A percentile compares a stretch with the other conserved stretches of the same genome.
phyloP scores from a whole-genome alignment of 345 rosid species.

The Linum usitatissimum region DNA sequence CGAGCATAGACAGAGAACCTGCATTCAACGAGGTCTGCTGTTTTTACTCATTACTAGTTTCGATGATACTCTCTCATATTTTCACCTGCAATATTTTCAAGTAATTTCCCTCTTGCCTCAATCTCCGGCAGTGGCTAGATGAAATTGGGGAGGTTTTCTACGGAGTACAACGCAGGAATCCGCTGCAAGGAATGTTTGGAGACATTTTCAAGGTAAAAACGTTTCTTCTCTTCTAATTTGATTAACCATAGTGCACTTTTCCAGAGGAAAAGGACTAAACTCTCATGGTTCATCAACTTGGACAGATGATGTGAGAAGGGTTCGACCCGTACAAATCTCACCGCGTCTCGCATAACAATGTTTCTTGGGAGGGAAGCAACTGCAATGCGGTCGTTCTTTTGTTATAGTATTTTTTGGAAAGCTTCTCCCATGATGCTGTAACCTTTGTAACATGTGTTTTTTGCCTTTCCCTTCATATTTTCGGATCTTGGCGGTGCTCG shows the following conservation, averaged over 20 bases:
- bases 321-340: no score
- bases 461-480: no score
- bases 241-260: not conserved
- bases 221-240: not conserved
- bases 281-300: no score
- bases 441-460: no score
- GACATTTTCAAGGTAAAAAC: slow-evolving; percentile 61
- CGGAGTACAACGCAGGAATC: slow-evolving; percentile 74
- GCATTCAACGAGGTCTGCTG: slow-evolving; percentile 58
- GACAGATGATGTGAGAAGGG: no score
- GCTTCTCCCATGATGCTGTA: no score
- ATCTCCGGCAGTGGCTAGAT: slow-evolving; percentile 52
- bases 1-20: slow-evolving; percentile 76
- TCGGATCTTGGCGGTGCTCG: no score
- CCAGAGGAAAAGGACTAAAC: not conserved
- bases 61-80: not conserved
- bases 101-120: not conserved
- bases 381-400: no score
- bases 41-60: slow-evolving; percentile 1
- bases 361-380: no score
- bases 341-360: no score
- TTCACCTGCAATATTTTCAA: not conserved
- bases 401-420: no score
- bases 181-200: slow-evolving; percentile 79
- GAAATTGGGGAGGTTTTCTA: slow-evolving; percentile 72